A percentile compares a stretch with the other conserved stretches of the same genome.
Evolutionary conservation across 2,329 filamentous ascomycete genomes (phyloP).

Genomic region (Myriosclerotinia duriaeana): DNA sequence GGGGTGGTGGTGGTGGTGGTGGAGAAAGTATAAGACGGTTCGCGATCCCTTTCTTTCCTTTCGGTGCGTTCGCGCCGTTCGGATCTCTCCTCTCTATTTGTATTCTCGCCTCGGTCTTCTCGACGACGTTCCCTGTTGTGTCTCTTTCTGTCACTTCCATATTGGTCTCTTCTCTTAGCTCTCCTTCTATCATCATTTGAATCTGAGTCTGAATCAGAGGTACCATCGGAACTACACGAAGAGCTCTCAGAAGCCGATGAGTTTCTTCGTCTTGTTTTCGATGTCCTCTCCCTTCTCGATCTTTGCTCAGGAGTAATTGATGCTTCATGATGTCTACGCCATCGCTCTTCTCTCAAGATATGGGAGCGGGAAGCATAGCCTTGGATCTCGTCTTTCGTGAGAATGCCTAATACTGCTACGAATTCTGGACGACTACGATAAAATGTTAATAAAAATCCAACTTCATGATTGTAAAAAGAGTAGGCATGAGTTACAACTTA

Average conservation of each 20-base stretch:
- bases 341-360: constrained; percentile 42
- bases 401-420: constrained; percentile 58
- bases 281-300: not conserved
- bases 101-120: not conserved
- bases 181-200: not conserved
- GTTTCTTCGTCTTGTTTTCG: not conserved
- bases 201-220: constrained; percentile 2
- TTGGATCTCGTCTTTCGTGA: constrained; percentile 53
- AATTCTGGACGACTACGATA: constrained; percentile 51
- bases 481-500: constrained; percentile 26
- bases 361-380: constrained; percentile 48
- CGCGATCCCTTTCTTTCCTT: constrained; percentile 7
- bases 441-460: constrained; percentile 19
- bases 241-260: not conserved
- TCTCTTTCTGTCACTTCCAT: not conserved
- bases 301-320: not conserved
- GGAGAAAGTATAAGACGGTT: not conserved
- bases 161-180: not conserved
- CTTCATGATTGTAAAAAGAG: not conserved
- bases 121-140: not conserved
- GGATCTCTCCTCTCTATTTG: not conserved
- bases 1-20: not conserved
- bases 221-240: not conserved
- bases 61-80: constrained; percentile 1
- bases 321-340: constrained; percentile 21